These are phyloP conservation scores for Castanea sativa DNA, from an alignment of 306 rosid genomes.

Conservation along the genomic window DNA sequence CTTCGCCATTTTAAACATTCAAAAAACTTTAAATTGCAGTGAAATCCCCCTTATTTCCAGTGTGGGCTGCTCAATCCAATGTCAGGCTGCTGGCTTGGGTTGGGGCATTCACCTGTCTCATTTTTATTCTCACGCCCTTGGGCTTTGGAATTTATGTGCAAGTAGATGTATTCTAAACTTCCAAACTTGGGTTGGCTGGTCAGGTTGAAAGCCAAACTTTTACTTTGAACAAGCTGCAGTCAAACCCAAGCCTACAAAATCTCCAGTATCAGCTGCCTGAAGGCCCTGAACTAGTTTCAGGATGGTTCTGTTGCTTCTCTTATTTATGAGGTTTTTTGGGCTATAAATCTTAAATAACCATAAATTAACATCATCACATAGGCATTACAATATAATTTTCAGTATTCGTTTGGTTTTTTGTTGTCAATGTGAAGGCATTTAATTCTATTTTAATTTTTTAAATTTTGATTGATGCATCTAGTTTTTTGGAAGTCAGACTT, in stretches of 20 bases:
- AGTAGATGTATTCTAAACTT: background rate
- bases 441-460: background rate
- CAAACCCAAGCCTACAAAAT: background rate
- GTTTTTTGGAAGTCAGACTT: slow-evolving; percentile 3
- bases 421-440: background rate
- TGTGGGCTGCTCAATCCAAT: too few species aligned
- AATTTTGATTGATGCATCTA: background rate
- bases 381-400: background rate
- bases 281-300: background rate
- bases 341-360: background rate
- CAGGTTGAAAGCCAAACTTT: background rate
- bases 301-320: background rate
- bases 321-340: background rate
- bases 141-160: background rate
- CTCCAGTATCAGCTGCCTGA: background rate
- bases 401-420: background rate
- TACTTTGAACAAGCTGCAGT: background rate
- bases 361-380: background rate
- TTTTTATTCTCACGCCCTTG: too few species aligned
- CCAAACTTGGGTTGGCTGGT: background rate
- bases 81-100: too few species aligned
- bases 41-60: too few species aligned
- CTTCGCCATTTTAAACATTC: too few species aligned
- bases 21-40: too few species aligned
- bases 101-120: too few species aligned